Evolutionary conservation across 129 eudicot species (phyloP), one percentile per base, ranked within the genome.

Genomic region (Flaveria ramosissima): DNA sequence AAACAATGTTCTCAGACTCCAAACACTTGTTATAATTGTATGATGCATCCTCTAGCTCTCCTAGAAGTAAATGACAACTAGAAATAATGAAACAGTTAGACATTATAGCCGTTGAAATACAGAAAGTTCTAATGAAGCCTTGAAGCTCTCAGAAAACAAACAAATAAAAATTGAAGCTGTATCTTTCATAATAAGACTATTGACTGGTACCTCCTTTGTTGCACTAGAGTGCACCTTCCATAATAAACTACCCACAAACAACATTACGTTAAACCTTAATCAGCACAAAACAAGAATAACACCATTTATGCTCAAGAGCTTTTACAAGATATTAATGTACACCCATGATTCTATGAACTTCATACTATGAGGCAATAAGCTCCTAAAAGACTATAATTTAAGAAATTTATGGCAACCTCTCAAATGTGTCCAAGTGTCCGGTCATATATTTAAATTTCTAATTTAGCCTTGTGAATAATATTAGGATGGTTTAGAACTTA

Each of bases 31-130:
- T 83, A 79, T 84, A 91, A 69, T 89, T 75, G 21, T 68, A 77
- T 6, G 78, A 53, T 9, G 98, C 98, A 64, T 87, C 92, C 72
- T 91, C 90, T 63, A 86, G 72, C 75, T 91, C 98, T 75, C 98
- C 98, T 51, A 94, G 82, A 67, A 85, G 81, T 80, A 94, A 86
- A 88, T 89, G 87, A 65, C 97, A 89, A 64, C 98, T 94, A 48
- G 20, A 75, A 81, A 56, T 16, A 76, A 63, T 48, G 46, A 63
- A 63, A 1, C 14, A 9, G 32, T 42, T 52, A 73, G 42, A 73
- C 15, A 27, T 70, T 70, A 46, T 53, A 59, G 47, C 62, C 50
- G 19, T 59, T 43, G 32, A 59, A 12, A 11, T 55, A 51, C 70
- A 70, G 63, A 14, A 32, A 20, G 55, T 70, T 27, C 51, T 41